Conservation (phyloP, 495 filamentous ascomycete genomes). For the Aspergillus asperescens region DNA sequence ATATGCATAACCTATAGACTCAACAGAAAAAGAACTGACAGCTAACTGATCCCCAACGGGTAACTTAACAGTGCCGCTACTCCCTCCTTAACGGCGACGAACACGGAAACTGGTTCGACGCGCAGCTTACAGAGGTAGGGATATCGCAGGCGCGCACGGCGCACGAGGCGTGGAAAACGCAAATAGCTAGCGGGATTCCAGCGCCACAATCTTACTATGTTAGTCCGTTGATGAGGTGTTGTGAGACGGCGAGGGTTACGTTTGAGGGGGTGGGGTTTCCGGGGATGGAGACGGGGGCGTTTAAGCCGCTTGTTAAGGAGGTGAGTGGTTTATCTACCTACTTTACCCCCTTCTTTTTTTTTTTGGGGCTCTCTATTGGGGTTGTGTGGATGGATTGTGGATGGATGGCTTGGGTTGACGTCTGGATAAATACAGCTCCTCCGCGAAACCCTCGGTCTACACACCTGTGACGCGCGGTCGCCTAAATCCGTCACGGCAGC, state of each 20-base stretch:
- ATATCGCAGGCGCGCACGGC: slow-evolving; percentile 58
- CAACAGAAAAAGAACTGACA: no score
- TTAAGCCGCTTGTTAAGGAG: slow-evolving; percentile 66
- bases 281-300: slow-evolving; percentile 34
- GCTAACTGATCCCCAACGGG: not conserved
- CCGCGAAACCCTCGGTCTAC: slow-evolving; percentile 67
- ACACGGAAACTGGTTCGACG: slow-evolving; percentile 64
- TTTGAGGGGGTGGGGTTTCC: slow-evolving; percentile 55
- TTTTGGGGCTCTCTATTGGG: not conserved
- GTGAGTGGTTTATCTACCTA: slow-evolving; percentile 15
- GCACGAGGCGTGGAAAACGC: slow-evolving; percentile 57
- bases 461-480: slow-evolving; percentile 76
- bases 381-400: no score
- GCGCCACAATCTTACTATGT: slow-evolving; percentile 64
- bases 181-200: slow-evolving; percentile 54
- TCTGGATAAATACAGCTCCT: slow-evolving; percentile 36
- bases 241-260: slow-evolving; percentile 58
- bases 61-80: slow-evolving; percentile 56
- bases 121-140: slow-evolving; percentile 61
- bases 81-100: slow-evolving; percentile 65
- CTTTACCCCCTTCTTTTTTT: not conserved
- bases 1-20: no score
- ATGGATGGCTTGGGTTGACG: no score
- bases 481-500: slow-evolving; percentile 51
- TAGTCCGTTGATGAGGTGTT: slow-evolving; percentile 67